These are phyloP conservation scores for Trifolium subterraneum DNA, from an alignment of 306 rosid genomes.

Conservation along the genomic window DNA sequence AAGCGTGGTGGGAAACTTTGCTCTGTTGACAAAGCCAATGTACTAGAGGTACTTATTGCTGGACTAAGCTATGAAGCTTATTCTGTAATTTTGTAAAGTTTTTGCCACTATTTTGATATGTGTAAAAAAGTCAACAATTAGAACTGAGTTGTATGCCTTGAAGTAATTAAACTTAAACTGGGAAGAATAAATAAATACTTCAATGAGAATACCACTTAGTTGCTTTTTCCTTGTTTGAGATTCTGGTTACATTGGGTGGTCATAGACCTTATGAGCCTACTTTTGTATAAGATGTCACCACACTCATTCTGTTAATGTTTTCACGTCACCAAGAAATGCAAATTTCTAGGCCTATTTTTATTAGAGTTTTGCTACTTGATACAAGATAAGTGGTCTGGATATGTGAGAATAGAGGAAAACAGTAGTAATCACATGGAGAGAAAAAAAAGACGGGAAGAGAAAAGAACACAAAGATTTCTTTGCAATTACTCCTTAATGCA, in stretches of 20 bases:
- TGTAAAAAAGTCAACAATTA: not conserved
- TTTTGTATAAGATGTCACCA: not conserved
- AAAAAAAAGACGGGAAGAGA: no score
- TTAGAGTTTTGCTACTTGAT: not conserved
- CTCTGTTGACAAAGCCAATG: conserved; percentile 96
- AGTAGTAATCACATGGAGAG: no score
- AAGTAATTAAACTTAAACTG: conserved; percentile 30
- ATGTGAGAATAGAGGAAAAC: no score
- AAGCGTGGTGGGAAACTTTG: conserved; percentile 82
- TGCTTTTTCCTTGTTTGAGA: conserved; percentile 1
- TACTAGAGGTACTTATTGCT: conserved; percentile 72
- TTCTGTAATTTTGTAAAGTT: not conserved
- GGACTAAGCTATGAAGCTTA: conserved; percentile 31
- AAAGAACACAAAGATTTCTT: not conserved
- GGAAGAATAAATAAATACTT: conserved; percentile 17
- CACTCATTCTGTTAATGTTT: conserved; percentile 2
- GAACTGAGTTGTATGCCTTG: conserved; percentile 6
- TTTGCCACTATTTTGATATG: conserved; percentile 13
- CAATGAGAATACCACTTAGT: conserved; percentile 16
- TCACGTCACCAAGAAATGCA: no score
- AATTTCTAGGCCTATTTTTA: no score
- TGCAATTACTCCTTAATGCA: not conserved
- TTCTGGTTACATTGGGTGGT: conserved; percentile 14
- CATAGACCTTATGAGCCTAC: not conserved
- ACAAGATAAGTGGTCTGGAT: not conserved